phyloP scores from a whole-genome alignment of 306 rosid genomes.

The Lathyrus tuberosus region DNA sequence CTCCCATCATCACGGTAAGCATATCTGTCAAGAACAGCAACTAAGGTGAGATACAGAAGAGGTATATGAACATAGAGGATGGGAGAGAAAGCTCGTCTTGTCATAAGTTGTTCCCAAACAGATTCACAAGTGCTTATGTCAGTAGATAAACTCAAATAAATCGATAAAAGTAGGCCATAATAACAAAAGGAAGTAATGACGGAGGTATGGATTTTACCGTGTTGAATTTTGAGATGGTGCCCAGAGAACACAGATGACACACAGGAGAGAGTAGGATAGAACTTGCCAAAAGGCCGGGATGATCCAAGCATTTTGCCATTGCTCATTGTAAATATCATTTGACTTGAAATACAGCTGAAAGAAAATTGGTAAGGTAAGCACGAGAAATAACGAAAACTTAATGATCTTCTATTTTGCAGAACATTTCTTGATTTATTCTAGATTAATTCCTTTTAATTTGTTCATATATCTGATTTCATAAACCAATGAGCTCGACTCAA shows the following conservation, averaged over 20 bases:
- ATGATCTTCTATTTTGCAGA: neutral
- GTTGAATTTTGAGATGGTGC: slow-evolving; percentile 93
- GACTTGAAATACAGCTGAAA: slow-evolving; percentile 88
- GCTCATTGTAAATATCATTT: slow-evolving; percentile 80
- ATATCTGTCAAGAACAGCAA: slow-evolving; percentile 54
- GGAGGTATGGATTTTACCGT: slow-evolving; percentile 51
- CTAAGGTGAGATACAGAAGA: slow-evolving; percentile 24
- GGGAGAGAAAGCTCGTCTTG: neutral
- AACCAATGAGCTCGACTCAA: slow-evolving; percentile 12
- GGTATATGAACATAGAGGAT: slow-evolving; percentile 2
- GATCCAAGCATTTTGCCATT: slow-evolving; percentile 93
- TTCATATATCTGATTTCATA: slow-evolving; percentile 30
- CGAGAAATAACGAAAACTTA: slow-evolving; percentile 12
- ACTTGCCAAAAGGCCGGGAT: slow-evolving; percentile 98
- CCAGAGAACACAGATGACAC: slow-evolving; percentile 86
- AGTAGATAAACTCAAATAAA: neutral
- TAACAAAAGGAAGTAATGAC: neutral
- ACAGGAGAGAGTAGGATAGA: slow-evolving; percentile 78
- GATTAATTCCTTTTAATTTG: slow-evolving; percentile 13
- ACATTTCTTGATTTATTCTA: slow-evolving; percentile 19
- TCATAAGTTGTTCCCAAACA: neutral
- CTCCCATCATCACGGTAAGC: slow-evolving; percentile 71
- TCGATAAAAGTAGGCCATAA: neutral
- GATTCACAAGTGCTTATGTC: neutral
- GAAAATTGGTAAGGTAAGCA: slow-evolving; percentile 27